These are phyloP conservation scores for Trichoderma sp. DNA, from an alignment of 2,329 filamentous ascomycete species.

Conservation along the genomic window DNA sequence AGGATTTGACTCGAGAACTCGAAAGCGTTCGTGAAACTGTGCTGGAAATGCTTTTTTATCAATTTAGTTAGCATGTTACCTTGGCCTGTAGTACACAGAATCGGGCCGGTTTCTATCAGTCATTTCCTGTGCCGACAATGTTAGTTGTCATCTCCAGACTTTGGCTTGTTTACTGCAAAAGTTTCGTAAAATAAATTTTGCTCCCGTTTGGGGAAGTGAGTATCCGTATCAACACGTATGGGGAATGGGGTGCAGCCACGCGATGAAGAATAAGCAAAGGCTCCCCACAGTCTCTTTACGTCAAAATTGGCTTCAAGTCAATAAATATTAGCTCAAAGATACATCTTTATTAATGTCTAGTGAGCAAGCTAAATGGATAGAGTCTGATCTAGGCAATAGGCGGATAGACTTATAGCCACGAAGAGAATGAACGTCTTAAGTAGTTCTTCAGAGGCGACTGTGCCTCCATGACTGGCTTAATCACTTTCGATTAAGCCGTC, in stretches of 20 bases:
- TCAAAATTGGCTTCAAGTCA: neutral
- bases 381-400: no score
- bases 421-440: no score
- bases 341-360: neutral
- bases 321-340: neutral
- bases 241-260: neutral
- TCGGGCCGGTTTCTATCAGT: neutral
- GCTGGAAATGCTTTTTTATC: neutral
- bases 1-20: neutral
- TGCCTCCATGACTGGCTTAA: neutral
- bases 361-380: neutral
- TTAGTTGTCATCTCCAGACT: neutral
- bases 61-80: neutral
- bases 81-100: neutral
- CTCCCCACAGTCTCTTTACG: neutral
- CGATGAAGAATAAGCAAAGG: neutral
- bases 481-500: neutral
- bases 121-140: neutral
- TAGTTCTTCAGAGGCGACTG: neutral
- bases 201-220: neutral
- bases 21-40: neutral
- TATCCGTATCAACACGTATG: neutral
- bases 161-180: neutral
- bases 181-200: neutral
- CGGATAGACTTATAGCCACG: neutral